A percentile compares a stretch with the other conserved stretches of the same genome.
phyloP scores from a whole-genome alignment of 225 moss, liverwort and hornwort species.

The Pseudisothecium myosuroides region DNA sequence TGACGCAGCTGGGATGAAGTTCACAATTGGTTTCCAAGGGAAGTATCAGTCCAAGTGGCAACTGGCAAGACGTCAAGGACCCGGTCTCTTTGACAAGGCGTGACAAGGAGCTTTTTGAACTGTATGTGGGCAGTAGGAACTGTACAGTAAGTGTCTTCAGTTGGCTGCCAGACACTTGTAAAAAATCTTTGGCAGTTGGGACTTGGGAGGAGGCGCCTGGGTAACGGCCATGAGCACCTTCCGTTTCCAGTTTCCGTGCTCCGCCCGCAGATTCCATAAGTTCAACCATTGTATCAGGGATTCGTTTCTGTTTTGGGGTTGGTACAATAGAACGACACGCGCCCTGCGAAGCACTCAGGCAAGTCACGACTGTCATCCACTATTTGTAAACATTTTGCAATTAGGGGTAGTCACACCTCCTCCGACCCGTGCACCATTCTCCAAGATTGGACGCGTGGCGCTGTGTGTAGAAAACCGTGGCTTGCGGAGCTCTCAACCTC shows the following conservation, averaged over 20 bases:
- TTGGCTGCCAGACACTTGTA: background rate
- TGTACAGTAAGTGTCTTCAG: no score
- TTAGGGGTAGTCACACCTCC: no score
- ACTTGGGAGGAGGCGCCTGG: background rate
- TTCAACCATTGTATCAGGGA: background rate
- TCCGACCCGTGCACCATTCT: no score
- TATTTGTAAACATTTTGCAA: no score
- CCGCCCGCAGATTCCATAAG: background rate
- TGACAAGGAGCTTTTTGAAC: background rate
- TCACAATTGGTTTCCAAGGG: background rate
- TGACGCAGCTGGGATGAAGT: background rate
- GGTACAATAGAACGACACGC: no score
- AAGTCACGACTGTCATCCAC: no score
- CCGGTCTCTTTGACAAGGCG: background rate
- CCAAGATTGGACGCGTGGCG: no score
- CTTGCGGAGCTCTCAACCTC: no score
- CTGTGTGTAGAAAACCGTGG: no score
- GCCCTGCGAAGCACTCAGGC: no score
- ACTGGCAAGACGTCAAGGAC: background rate
- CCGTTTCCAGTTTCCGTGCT: background rate
- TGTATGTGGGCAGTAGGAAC: no score
- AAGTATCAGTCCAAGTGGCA: background rate
- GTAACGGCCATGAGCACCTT: background rate
- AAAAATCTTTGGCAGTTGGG: background rate
- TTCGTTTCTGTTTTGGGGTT: background rate